Evolutionary conservation across 1,284 basidiomycete species (phyloP).

Genomic region (Sanghuangporus baumii): DNA sequence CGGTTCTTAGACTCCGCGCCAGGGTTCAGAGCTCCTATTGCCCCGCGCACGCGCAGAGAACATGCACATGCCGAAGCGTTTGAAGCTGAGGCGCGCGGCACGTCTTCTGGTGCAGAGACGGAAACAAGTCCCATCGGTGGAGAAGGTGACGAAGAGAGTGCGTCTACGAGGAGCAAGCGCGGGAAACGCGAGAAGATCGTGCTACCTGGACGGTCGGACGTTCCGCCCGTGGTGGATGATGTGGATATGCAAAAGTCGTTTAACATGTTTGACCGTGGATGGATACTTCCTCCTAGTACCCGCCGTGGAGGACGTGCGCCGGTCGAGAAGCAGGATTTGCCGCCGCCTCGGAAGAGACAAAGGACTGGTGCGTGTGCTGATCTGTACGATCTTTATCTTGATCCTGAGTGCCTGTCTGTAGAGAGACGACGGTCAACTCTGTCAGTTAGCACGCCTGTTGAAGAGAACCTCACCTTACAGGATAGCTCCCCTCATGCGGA

Average conservation of each 20-base stretch:
- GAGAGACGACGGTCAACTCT: conserved; percentile 43
- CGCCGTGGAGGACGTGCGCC: conserved; percentile 49
- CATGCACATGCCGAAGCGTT: conserved; percentile 36
- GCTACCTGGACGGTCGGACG: conserved; percentile 32
- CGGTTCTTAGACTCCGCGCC: conserved; percentile 27
- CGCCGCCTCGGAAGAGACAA: conserved; percentile 45
- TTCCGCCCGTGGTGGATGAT: conserved; percentile 53
- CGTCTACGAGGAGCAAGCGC: conserved; percentile 4
- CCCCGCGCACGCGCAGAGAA: conserved; percentile 39
- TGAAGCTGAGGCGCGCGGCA: conserved; percentile 34
- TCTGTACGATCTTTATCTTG: background rate
- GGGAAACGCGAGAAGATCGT: conserved; percentile 22
- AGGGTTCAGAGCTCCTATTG: conserved; percentile 36
- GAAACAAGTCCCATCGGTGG: conserved; percentile 1
- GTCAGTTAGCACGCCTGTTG: conserved; percentile 43
- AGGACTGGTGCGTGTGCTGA: conserved; percentile 38
- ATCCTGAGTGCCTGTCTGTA: conserved; percentile 17
- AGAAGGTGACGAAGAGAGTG: conserved; percentile 17
- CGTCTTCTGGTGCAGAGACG: conserved; percentile 18
- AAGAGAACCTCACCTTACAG: conserved; percentile 42
- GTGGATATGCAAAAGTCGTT: conserved; percentile 75
- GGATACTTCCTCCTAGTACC: conserved; percentile 79
- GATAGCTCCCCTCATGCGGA: background rate
- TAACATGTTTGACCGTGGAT: conserved; percentile 80
- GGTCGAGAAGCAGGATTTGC: conserved; percentile 35